Evolutionary conservation across 352 stramenopile species (phyloP).

Genomic region (Pythium aristosporum): DNA sequence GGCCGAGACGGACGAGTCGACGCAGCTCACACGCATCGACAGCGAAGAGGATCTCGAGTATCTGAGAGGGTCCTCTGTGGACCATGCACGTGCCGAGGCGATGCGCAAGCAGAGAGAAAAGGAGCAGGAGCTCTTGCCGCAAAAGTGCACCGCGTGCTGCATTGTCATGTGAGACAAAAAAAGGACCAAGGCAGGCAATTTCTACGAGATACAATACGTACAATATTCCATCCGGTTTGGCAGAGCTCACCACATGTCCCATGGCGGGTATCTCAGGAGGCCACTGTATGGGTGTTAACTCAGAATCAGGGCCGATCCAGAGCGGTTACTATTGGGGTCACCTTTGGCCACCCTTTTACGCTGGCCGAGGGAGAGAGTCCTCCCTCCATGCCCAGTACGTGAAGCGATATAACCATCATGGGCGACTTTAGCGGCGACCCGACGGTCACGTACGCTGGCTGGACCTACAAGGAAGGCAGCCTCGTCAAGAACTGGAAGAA

Average conservation of each 20-base stretch:
- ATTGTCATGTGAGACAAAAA: slow-evolving; percentile 33
- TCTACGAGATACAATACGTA: neutral
- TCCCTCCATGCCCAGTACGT: neutral
- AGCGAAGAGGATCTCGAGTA: slow-evolving; percentile 51
- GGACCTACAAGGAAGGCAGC: slow-evolving; percentile 79
- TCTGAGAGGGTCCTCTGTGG: slow-evolving; percentile 45
- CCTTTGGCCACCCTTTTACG: neutral
- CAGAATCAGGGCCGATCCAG: neutral
- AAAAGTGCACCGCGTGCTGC: slow-evolving; percentile 59
- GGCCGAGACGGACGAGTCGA: neutral
- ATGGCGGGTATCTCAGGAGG: slow-evolving; percentile 8
- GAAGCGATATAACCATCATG: neutral
- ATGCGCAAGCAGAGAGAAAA: slow-evolving; percentile 27
- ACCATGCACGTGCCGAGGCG: slow-evolving; percentile 28
- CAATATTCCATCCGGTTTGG: no score
- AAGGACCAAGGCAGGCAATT: neutral
- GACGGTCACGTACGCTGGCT: slow-evolving; percentile 67
- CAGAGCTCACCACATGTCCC: slow-evolving; percentile 5
- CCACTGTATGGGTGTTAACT: slow-evolving; percentile 3
- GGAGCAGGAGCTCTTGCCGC: slow-evolving; percentile 26
- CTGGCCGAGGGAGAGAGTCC: neutral
- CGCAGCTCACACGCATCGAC: slow-evolving; percentile 18
- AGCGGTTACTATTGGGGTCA: slow-evolving; percentile 7
- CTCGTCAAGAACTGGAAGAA: slow-evolving; percentile 86
- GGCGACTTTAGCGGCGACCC: slow-evolving; percentile 11